Percentiles rank a stretch among this genome's conserved stretches.
Evolutionary conservation across 495 filamentous ascomycete species (phyloP).

Genomic region (Aspergillus cavernicola): DNA sequence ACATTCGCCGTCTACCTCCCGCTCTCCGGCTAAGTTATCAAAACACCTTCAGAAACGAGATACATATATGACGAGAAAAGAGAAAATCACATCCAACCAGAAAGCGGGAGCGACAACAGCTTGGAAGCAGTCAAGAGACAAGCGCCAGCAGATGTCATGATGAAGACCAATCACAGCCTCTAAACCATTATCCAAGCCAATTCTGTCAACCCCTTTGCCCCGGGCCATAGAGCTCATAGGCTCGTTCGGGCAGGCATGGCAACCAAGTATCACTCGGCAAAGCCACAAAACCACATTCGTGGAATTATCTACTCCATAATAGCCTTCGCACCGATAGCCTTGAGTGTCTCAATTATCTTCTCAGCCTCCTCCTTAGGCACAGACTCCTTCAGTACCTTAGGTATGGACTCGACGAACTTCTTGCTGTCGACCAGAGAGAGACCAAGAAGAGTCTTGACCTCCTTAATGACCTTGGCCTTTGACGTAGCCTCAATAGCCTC

Average conservation of each 20-base stretch:
- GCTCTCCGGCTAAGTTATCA: conserved; percentile 17
- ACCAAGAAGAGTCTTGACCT: conserved; percentile 94
- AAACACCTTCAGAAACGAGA: conserved; percentile 13
- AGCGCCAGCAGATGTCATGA: conserved; percentile 22
- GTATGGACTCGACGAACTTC: conserved; percentile 98
- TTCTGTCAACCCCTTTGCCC: too few species aligned
- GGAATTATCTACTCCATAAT: conserved; percentile 70
- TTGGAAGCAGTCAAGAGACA: conserved; percentile 15
- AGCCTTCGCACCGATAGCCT: conserved; percentile 84
- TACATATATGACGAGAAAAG: conserved; percentile 21
- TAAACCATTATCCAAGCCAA: too few species aligned
- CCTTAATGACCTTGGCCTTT: conserved; percentile 99
- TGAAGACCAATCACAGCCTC: neutral
- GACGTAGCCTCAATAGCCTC: conserved; percentile 77
- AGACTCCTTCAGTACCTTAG: conserved; percentile 97
- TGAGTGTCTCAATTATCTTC: conserved; percentile 94
- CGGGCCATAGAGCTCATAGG: too few species aligned
- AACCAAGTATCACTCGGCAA: too few species aligned
- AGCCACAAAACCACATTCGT: neutral
- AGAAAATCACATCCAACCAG: conserved; percentile 22
- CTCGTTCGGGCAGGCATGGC: too few species aligned
- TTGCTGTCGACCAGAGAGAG: conserved; percentile 98
- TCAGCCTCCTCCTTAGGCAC: conserved; percentile 98
- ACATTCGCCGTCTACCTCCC: conserved; percentile 35
- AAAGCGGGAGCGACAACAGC: conserved; percentile 11